A percentile compares a stretch with the other conserved stretches of the same genome.
Evolutionary conservation across 306 rosid species (phyloP).

Genomic region (Prunus campanulata): DNA sequence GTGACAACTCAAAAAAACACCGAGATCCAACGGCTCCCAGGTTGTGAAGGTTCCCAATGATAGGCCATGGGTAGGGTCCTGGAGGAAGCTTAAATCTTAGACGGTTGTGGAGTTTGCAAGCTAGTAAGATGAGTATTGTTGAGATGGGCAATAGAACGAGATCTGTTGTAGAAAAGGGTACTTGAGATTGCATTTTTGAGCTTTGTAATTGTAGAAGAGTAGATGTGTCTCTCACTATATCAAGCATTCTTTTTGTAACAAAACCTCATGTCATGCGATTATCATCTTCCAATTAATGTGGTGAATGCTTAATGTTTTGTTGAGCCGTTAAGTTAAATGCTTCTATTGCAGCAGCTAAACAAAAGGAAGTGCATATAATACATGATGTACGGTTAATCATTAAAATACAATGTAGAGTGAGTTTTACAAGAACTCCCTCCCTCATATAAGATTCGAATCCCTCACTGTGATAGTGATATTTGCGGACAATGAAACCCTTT

Average conservation of each 20-base stretch:
- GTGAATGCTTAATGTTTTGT: neutral
- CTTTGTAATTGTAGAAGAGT: neutral
- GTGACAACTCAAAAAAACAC: constrained; percentile 76
- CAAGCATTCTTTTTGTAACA: neutral
- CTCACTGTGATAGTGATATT: too few species aligned
- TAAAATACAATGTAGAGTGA: too few species aligned
- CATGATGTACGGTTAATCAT: too few species aligned
- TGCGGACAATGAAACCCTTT: neutral
- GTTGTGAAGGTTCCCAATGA: constrained; percentile 79
- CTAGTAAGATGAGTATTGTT: constrained; percentile 31
- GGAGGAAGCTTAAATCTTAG: constrained; percentile 77
- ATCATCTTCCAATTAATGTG: neutral
- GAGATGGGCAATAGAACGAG: constrained; percentile 17
- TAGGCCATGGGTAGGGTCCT: constrained; percentile 71
- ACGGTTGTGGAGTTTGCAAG: constrained; percentile 33
- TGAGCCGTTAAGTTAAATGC: neutral
- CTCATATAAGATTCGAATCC: too few species aligned
- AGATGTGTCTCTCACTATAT: neutral
- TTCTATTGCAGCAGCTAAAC: too few species aligned
- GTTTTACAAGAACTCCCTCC: too few species aligned
- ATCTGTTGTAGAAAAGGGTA: constrained; percentile 9
- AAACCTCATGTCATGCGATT: neutral
- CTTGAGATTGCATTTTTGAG: neutral
- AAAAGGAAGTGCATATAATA: too few species aligned
- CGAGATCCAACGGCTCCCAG: constrained; percentile 71